These are phyloP conservation scores for Ehretia macrophylla DNA, from an alignment of 257 asterid genomes.

Conservation along the genomic window DNA sequence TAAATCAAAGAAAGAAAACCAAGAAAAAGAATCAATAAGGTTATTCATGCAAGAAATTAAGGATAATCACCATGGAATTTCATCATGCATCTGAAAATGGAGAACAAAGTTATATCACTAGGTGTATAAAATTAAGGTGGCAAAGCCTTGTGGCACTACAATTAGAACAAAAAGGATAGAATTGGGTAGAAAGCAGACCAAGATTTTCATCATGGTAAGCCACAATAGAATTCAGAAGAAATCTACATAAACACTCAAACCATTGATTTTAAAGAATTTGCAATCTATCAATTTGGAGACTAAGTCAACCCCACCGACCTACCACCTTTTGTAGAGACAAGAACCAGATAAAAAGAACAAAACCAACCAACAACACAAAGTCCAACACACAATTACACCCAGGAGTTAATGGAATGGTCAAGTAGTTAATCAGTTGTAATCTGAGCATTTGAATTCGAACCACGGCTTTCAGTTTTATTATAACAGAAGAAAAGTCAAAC, in stretches of 20 bases:
- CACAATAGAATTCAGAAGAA: slow-evolving; percentile 21
- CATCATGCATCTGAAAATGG: neutral
- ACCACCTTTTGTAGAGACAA: slow-evolving; percentile 82
- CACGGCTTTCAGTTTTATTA: no score
- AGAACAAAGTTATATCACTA: neutral
- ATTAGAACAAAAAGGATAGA: neutral
- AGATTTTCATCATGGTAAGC: slow-evolving; percentile 23
- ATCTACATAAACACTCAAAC: slow-evolving; percentile 35
- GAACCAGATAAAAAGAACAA: slow-evolving; percentile 39
- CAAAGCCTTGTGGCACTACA: neutral
- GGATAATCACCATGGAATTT: no score
- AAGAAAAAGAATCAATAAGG: neutral
- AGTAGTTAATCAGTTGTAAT: no score
- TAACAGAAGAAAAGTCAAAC: no score
- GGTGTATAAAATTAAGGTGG: neutral
- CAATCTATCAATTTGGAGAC: slow-evolving; percentile 12
- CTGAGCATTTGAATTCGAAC: no score
- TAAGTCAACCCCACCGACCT: slow-evolving; percentile 94
- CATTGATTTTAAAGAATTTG: slow-evolving; percentile 23
- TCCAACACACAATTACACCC: no score
- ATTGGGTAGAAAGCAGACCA: slow-evolving; percentile 4
- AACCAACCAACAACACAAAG: slow-evolving; percentile 5
- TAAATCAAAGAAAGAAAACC: neutral
- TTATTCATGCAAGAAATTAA: neutral
- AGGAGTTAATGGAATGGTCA: no score